Conservation (phyloP, 176 grass and related monocot species). For the Paspalum notatum region DNA sequence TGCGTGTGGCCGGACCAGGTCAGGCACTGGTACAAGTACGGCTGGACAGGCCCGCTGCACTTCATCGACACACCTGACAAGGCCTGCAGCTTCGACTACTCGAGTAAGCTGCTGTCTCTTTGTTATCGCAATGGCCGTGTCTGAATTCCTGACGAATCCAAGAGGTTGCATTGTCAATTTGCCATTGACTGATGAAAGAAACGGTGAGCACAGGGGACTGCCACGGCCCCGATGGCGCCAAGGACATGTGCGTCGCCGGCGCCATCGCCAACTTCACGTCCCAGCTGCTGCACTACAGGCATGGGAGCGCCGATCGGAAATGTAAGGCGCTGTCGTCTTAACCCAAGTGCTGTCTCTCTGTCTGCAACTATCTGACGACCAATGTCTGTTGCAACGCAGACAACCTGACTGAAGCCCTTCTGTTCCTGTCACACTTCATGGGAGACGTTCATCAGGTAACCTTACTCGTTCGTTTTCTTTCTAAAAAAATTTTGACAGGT, state of each 20-base stretch:
- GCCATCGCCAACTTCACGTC: slow-evolving; percentile 84
- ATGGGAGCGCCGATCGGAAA: slow-evolving; percentile 68
- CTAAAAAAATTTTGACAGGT: too few relatives aligned
- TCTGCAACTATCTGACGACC: not conserved
- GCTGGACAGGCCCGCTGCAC: slow-evolving; percentile 71
- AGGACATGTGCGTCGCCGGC: slow-evolving; percentile 81
- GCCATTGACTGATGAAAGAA: too few relatives aligned
- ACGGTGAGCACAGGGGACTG: slow-evolving; percentile 69
- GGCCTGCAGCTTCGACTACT: slow-evolving; percentile 79
- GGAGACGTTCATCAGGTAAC: slow-evolving; percentile 88
- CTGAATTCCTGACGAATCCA: not conserved
- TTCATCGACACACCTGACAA: slow-evolving; percentile 92
- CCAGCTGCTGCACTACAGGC: slow-evolving; percentile 82
- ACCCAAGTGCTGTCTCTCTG: not conserved
- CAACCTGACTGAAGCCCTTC: slow-evolving; percentile 81
- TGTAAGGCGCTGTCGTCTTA: slow-evolving; percentile 34
- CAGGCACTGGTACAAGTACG: slow-evolving; percentile 80
- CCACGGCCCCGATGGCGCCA: slow-evolving; percentile 54
- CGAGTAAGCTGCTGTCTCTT: slow-evolving; percentile 42
- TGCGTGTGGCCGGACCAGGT: slow-evolving; percentile 90
- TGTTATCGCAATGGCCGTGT: too few relatives aligned
- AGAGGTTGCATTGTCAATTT: too few relatives aligned
- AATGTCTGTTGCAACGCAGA: slow-evolving; percentile 39
- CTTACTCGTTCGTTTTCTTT: not conserved
- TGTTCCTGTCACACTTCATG: slow-evolving; percentile 94